Conservation (phyloP, 148 eudicot species). For the Talinum fruticosum region DNA sequence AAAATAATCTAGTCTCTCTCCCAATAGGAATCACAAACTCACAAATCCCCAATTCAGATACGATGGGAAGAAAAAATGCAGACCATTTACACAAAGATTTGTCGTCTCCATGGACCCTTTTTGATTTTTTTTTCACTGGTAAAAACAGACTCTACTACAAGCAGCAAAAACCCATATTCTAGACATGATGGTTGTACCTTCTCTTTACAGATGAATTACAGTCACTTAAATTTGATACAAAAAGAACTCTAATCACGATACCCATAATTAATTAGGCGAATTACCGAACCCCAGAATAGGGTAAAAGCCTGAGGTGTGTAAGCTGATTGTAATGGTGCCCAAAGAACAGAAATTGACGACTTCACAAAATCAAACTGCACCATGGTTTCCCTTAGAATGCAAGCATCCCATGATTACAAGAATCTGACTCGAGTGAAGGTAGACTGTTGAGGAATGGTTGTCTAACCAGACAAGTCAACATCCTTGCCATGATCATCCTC, state of each 20-base stretch:
- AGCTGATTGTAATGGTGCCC: constrained; percentile 9
- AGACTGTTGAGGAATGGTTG: not conserved
- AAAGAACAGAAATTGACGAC: not conserved
- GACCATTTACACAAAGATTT: not conserved
- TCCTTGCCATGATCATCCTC: constrained; percentile 77
- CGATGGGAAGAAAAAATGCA: not conserved
- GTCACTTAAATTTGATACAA: constrained; percentile 27
- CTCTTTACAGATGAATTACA: constrained; percentile 28
- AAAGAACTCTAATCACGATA: constrained; percentile 15
- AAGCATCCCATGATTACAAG: not conserved
- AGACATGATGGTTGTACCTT: constrained; percentile 6
- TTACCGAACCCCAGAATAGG: constrained; percentile 8
- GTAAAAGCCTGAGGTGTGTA: not conserved
- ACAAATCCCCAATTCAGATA: not conserved
- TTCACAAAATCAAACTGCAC: constrained; percentile 10
- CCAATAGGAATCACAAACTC: not conserved
- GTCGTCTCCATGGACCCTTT: not conserved
- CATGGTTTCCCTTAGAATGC: not conserved
- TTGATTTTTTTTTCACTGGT: not conserved
- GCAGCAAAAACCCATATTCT: constrained; percentile 11
- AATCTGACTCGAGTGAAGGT: constrained; percentile 4
- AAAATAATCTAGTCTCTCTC: not conserved
- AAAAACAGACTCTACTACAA: not conserved
- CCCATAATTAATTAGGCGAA: constrained; percentile 6
- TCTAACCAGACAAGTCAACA: constrained; percentile 44